A percentile compares a stretch with the other conserved stretches of the same genome.
phyloP scores from a whole-genome alignment of 1,284 basidiomycete genomes.

The Irpex lacteus region DNA sequence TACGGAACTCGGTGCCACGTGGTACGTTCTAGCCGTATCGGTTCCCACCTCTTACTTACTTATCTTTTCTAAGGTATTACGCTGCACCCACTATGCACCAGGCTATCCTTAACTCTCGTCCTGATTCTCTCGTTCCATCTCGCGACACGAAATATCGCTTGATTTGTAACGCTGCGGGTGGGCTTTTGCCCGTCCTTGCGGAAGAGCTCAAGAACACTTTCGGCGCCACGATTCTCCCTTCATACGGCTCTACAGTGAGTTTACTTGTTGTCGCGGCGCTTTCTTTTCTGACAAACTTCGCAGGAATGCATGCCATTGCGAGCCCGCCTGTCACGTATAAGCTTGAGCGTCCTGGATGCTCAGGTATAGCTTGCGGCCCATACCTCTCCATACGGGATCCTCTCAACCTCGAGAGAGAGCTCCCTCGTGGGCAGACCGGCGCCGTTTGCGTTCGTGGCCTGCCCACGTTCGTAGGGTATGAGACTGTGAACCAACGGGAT shows the following conservation, averaged over 20 bases:
- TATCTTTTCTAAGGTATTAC: conserved; percentile 36
- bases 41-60: neutral
- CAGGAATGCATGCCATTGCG: conserved; percentile 49
- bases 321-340: conserved; percentile 40
- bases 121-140: conserved; percentile 29
- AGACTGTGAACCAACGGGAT: conserved; percentile 30
- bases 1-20: conserved; percentile 42
- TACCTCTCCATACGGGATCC: conserved; percentile 44
- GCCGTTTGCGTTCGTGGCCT: conserved; percentile 44
- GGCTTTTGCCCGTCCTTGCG: conserved; percentile 42
- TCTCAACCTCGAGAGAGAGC: conserved; percentile 33
- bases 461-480: conserved; percentile 46
- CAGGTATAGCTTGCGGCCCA: conserved; percentile 46
- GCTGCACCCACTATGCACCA: conserved; percentile 47
- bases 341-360: conserved; percentile 45
- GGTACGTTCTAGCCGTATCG: conserved; percentile 33
- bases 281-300: neutral
- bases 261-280: neutral
- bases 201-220: conserved; percentile 36
- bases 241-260: conserved; percentile 43
- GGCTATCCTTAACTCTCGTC: conserved; percentile 40
- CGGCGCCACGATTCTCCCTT: conserved; percentile 40
- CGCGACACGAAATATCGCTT: conserved; percentile 39
- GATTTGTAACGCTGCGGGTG: conserved; percentile 47
- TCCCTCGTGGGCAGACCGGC: conserved; percentile 34